Percentiles rank a stretch among this genome's conserved stretches.
Evolutionary conservation across 306 rosid species (phyloP).

Genomic region (Cyclanthera cordifolia): DNA sequence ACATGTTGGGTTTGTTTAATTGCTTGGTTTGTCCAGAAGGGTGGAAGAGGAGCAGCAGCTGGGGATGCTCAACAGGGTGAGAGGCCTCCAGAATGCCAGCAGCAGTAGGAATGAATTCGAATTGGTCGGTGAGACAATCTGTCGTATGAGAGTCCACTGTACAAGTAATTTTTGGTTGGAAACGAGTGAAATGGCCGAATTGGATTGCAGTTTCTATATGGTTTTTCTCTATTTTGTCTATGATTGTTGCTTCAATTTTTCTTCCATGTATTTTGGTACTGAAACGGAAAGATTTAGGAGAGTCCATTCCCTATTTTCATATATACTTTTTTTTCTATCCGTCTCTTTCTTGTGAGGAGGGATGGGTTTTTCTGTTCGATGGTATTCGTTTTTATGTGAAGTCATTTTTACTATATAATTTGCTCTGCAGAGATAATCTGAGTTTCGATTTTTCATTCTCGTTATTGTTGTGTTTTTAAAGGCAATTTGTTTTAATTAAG

Average conservation of each 20-base stretch:
- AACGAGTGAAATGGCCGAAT: background rate
- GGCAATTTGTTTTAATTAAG: too few relatives aligned
- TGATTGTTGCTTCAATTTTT: slow-evolving; percentile 1
- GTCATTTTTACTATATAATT: too few relatives aligned
- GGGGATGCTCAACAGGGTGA: slow-evolving; percentile 50
- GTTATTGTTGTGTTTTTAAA: too few relatives aligned
- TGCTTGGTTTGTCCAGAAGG: slow-evolving; percentile 30
- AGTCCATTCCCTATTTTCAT: slow-evolving; percentile 2
- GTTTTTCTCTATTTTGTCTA: background rate
- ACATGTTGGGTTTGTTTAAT: background rate
- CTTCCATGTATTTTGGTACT: background rate
- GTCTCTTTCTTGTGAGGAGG: too few relatives aligned
- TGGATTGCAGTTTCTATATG: background rate
- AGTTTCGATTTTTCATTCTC: too few relatives aligned
- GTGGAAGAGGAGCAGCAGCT: slow-evolving; percentile 29
- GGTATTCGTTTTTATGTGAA: too few relatives aligned
- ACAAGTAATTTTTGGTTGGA: slow-evolving; percentile 13
- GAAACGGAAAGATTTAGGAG: background rate
- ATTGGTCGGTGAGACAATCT: slow-evolving; percentile 7
- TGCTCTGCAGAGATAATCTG: too few relatives aligned
- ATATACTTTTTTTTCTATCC: too few relatives aligned
- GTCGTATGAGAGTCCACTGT: background rate
- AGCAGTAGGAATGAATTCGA: slow-evolving; percentile 41
- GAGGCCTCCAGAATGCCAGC: slow-evolving; percentile 94
- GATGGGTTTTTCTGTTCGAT: too few relatives aligned